Conservation (phyloP, 2,329 filamentous ascomycete species). For the Penicillium sp. region DNA sequence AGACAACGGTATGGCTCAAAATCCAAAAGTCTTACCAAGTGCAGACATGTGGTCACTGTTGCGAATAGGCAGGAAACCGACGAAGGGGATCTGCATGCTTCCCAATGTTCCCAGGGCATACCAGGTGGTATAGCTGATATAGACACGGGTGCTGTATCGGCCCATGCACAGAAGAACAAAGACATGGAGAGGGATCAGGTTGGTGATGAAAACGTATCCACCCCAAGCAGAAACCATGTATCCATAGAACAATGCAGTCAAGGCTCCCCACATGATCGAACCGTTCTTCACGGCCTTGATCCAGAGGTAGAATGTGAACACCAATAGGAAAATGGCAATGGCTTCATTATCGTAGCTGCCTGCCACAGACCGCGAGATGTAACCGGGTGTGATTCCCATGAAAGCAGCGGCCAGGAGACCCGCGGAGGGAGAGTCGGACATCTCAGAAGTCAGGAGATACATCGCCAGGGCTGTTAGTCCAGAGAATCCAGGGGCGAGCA, state of each 20-base stretch:
- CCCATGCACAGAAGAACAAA: slow-evolving; percentile 97
- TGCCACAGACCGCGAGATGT: slow-evolving; percentile 96
- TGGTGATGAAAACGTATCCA: slow-evolving; percentile 99
- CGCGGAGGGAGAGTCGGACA: slow-evolving; percentile 92
- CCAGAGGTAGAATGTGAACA: slow-evolving; percentile 98
- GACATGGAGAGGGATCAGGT: slow-evolving; percentile 88
- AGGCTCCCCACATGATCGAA: slow-evolving; percentile 92
- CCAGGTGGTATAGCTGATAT: slow-evolving; percentile 97
- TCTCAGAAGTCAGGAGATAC: slow-evolving; percentile 95
- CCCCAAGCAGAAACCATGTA: slow-evolving; percentile 99
- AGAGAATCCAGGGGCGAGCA: slow-evolving; percentile 91
- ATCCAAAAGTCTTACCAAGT: slow-evolving; percentile 61
- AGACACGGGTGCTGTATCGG: slow-evolving; percentile 87
- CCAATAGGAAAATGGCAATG: slow-evolving; percentile 96
- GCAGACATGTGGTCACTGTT: slow-evolving; percentile 99
- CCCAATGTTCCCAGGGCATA: slow-evolving; percentile 93
- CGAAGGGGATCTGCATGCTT: slow-evolving; percentile 99
- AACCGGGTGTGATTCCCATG: slow-evolving; percentile 96
- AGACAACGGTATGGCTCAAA: background rate
- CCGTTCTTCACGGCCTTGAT: slow-evolving; percentile 97
- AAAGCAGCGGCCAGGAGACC: slow-evolving; percentile 91
- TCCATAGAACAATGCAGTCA: slow-evolving; percentile 94
- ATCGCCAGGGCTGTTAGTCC: slow-evolving; percentile 89
- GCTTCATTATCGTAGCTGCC: slow-evolving; percentile 99
- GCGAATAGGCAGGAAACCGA: slow-evolving; percentile 92